Evolutionary conservation across 495 filamentous ascomycete genomes (phyloP).

Genomic region (Copromyces sp.): DNA sequence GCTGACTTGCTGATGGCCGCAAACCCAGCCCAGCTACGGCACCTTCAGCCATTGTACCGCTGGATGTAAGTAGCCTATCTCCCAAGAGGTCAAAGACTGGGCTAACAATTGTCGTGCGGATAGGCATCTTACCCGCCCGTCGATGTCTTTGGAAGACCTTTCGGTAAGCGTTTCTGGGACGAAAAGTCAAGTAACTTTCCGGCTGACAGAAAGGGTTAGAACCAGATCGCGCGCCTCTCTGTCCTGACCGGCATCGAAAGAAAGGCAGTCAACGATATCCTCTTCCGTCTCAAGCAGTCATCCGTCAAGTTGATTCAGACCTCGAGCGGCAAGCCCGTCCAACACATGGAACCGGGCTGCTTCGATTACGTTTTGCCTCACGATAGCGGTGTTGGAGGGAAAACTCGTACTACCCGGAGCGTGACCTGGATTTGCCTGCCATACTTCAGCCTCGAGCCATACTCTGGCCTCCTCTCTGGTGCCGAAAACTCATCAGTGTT

Average conservation of each 20-base stretch:
- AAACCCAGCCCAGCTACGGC: background rate
- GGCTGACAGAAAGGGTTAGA: background rate
- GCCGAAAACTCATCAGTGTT: conserved; percentile 16
- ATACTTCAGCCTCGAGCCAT: conserved; percentile 29
- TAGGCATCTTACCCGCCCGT: background rate
- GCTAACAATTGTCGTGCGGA: background rate
- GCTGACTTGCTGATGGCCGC: background rate
- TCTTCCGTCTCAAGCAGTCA: background rate
- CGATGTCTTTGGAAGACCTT: background rate
- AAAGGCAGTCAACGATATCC: background rate
- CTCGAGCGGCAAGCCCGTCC: conserved; percentile 12
- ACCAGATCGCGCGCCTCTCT: background rate
- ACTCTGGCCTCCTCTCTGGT: conserved; percentile 17
- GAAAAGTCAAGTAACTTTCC: background rate
- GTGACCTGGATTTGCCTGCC: conserved; percentile 29
- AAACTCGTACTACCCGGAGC: conserved; percentile 8
- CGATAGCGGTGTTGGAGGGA: conserved; percentile 10
- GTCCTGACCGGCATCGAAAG: background rate
- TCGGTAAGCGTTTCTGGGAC: background rate
- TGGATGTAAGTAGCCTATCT: background rate
- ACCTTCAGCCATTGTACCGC: background rate
- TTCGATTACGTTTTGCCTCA: conserved; percentile 15
- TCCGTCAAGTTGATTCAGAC: conserved; percentile 22
- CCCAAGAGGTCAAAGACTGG: too few species aligned
- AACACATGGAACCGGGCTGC: conserved; percentile 22